Percentiles rank a stretch among this genome's conserved stretches.
Evolutionary conservation across 169 alveolate species (phyloP).

Genomic region (Plasmodium chabaudi): DNA sequence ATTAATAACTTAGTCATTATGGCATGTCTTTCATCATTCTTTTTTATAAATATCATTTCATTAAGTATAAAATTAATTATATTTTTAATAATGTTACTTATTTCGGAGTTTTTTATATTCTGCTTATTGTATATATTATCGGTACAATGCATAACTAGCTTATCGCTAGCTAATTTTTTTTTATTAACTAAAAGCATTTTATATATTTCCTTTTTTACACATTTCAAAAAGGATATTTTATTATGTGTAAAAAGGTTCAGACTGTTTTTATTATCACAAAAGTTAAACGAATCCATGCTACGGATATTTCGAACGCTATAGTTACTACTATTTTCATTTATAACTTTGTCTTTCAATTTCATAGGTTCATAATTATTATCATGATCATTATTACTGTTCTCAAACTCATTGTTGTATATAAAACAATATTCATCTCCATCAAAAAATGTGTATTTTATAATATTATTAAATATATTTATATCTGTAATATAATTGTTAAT

Average conservation of each 20-base stretch:
- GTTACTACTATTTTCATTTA: neutral
- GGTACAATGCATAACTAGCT: neutral
- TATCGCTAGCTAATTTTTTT: neutral
- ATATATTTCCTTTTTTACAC: constrained; percentile 58
- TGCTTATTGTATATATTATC: neutral
- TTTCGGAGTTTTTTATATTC: constrained; percentile 23
- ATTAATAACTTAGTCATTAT: constrained; percentile 66
- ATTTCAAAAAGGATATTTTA: constrained; percentile 27
- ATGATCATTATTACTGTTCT: neutral
- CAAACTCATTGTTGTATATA: constrained; percentile 16
- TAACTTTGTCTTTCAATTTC: no score
- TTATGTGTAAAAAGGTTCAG: constrained; percentile 20
- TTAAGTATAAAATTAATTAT: constrained; percentile 62
- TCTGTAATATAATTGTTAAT: constrained; percentile 9
- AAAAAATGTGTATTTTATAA: constrained; percentile 58
- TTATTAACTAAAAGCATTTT: constrained; percentile 24
- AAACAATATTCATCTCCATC: constrained; percentile 73
- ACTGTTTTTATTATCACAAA: neutral
- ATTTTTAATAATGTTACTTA: constrained; percentile 70
- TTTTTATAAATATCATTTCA: constrained; percentile 69
- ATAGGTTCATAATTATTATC: neutral
- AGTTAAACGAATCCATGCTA: neutral
- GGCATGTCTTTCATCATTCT: constrained; percentile 53
- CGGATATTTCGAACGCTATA: neutral
- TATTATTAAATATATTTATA: constrained; percentile 53